Evolutionary conservation across 352 stramenopile genomes (phyloP).

Genomic region (Pythium biforme): DNA sequence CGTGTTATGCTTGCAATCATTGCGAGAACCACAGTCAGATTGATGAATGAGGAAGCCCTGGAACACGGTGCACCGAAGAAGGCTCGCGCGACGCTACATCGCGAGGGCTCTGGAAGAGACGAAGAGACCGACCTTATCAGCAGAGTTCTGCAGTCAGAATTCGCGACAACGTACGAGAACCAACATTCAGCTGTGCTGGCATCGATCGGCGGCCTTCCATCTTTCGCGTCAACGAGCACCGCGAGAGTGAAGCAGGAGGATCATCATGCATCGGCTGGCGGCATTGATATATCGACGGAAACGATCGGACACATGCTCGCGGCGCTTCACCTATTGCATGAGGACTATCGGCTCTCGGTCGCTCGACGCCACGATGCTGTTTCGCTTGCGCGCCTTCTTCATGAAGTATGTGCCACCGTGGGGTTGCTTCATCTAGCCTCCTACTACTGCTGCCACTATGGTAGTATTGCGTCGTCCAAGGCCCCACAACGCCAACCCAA

Average conservation of each 20-base stretch:
- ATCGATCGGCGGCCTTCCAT: neutral
- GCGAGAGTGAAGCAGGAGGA: neutral
- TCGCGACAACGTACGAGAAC: conserved; percentile 10
- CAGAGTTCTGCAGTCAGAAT: conserved; percentile 13
- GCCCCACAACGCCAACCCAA: neutral
- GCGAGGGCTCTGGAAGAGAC: neutral
- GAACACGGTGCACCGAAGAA: conserved; percentile 26
- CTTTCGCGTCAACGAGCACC: neutral
- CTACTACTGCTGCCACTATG: conserved; percentile 43
- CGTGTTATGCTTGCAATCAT: conserved; percentile 1
- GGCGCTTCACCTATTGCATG: conserved; percentile 62
- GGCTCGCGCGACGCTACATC: conserved; percentile 1
- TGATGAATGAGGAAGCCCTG: neutral
- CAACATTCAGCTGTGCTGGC: conserved; percentile 8
- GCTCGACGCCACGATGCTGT: neutral
- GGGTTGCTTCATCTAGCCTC: conserved; percentile 33
- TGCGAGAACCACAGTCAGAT: neutral
- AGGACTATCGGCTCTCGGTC: conserved; percentile 65
- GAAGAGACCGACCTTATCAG: neutral
- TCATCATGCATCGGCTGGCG: neutral
- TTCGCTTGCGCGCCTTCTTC: conserved; percentile 34
- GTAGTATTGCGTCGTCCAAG: neutral
- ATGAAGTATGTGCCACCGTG: conserved; percentile 34
- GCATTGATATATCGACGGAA: conserved; percentile 1
- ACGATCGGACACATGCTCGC: conserved; percentile 7